Evolutionary conservation across 495 filamentous ascomycete genomes (phyloP).

Genomic region (Apiosordaria backusii): DNA sequence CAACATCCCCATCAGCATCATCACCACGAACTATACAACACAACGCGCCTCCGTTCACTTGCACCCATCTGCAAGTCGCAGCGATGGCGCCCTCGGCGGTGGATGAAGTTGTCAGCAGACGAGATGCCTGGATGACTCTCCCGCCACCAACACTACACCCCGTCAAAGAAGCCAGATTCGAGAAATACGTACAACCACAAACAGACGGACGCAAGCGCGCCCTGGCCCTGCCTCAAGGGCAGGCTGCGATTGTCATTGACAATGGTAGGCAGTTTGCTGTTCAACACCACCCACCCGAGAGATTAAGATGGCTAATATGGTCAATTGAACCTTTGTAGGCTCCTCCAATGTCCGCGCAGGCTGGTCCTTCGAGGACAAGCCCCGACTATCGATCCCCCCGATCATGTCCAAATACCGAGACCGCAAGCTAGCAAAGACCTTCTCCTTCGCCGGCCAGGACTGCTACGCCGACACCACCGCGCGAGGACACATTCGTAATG

Average conservation of each 20-base stretch:
- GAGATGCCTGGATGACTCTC: slow-evolving; percentile 40
- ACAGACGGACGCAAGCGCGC: slow-evolving; percentile 63
- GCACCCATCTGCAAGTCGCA: neutral
- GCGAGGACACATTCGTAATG: slow-evolving; percentile 80
- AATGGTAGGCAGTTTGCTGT: slow-evolving; percentile 64
- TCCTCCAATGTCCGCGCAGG: slow-evolving; percentile 86
- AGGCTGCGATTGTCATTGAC: slow-evolving; percentile 89
- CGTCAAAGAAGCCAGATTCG: slow-evolving; percentile 74
- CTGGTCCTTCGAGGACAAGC: slow-evolving; percentile 83
- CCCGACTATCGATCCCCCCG: slow-evolving; percentile 75
- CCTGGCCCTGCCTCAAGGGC: slow-evolving; percentile 42
- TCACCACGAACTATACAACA: neutral
- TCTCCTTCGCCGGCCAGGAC: slow-evolving; percentile 86
- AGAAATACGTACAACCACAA: slow-evolving; percentile 64
- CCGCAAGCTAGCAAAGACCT: slow-evolving; percentile 82
- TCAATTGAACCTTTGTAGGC: slow-evolving; percentile 47
- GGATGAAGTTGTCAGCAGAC: slow-evolving; percentile 33
- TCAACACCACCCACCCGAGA: neutral
- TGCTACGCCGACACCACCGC: slow-evolving; percentile 92
- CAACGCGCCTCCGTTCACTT: neutral
- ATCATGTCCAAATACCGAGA: slow-evolving; percentile 93
- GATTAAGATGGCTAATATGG: slow-evolving; percentile 11
- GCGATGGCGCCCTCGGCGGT: slow-evolving; percentile 46
- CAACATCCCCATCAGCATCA: neutral
- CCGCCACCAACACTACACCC: slow-evolving; percentile 45